A percentile compares a stretch with the other conserved stretches of the same genome.
phyloP scores from a whole-genome alignment of 192 early-diverging fungal species.

The Podila epigama region DNA sequence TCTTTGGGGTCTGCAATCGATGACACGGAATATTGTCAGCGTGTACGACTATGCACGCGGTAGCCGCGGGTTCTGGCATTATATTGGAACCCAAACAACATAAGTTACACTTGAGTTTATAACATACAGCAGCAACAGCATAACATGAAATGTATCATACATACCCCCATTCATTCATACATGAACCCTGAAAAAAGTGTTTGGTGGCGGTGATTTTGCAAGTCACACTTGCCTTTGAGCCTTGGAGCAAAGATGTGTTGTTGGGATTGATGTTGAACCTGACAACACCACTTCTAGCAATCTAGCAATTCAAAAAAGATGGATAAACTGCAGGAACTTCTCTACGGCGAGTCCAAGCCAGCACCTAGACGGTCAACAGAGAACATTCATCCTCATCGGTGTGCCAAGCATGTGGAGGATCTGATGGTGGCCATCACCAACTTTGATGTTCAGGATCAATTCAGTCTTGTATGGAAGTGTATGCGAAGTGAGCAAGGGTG shows the following conservation, averaged over 20 bases:
- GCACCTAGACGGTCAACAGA: background rate
- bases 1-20: slow-evolving; percentile 84
- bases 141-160: no score
- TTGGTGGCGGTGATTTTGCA: no score
- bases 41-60: slow-evolving; percentile 79
- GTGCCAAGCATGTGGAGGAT: slow-evolving; percentile 47
- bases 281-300: background rate
- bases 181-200: no score
- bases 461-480: slow-evolving; percentile 33
- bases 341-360: slow-evolving; percentile 15
- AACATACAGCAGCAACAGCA: no score
- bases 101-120: slow-evolving; percentile 7
- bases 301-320: background rate
- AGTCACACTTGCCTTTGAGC: no score
- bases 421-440: slow-evolving; percentile 33
- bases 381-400: slow-evolving; percentile 24
- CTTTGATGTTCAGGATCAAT: slow-evolving; percentile 44
- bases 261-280: no score
- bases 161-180: no score
- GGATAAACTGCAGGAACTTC: slow-evolving; percentile 25
- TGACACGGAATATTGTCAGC: slow-evolving; percentile 73
- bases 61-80: slow-evolving; percentile 75
- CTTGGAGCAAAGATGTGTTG: no score
- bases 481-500: slow-evolving; percentile 44
- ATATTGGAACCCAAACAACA: slow-evolving; percentile 34